Evolutionary conservation across 129 eudicot species (phyloP), one percentile per base, ranked within the genome.

Genomic region (Arctium lappa): DNA sequence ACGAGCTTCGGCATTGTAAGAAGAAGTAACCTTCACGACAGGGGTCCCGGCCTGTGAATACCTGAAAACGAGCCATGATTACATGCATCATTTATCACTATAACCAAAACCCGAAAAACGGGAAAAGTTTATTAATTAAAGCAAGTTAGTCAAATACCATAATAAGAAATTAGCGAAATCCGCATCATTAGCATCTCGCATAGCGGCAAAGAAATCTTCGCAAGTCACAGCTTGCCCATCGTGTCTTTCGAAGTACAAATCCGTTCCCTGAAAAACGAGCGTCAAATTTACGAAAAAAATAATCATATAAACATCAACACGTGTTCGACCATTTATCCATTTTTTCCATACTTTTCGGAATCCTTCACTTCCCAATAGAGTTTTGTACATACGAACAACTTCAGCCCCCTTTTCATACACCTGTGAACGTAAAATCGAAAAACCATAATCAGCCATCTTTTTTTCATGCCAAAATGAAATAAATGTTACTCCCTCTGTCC

Each of bases 11-110:
- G 98, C 91, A 84, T 93, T 82, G 78, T 91, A 95, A 39, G 87
- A 69, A 66, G 98, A 89, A 69, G 86, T 82, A 38, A 91, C 99
- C 80, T 90, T 93, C 82, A 95, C 89, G 37, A 44, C 10, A 71
- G 99, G 99, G 50, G 99, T 95, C 73, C 99, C 99, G 8, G 99
- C 99, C 89, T 95, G 99, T 4, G 99, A 95, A 77, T 95, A 95
- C 99, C 99, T 95, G 80, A 77, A 89, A 63, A 80, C 5, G 38
- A 32, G 71, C 78, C 37, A 34, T 0, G 37, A 69, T 22, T 39
- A 79, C 40, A 82, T 22, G 73, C 60, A 80, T 46, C 5, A 40
- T 3, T 66, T n/a, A 72, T 16, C 73, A 68, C 34, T 75, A 72
- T 37, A 65, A 40, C 3, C 18, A 53, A 74, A 62, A 27, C 4